A percentile compares a stretch with the other conserved stretches of the same genome.
These are phyloP conservation scores for Escallonia rubra DNA, from an alignment of 129 eudicot genomes.

Conservation along the genomic window DNA sequence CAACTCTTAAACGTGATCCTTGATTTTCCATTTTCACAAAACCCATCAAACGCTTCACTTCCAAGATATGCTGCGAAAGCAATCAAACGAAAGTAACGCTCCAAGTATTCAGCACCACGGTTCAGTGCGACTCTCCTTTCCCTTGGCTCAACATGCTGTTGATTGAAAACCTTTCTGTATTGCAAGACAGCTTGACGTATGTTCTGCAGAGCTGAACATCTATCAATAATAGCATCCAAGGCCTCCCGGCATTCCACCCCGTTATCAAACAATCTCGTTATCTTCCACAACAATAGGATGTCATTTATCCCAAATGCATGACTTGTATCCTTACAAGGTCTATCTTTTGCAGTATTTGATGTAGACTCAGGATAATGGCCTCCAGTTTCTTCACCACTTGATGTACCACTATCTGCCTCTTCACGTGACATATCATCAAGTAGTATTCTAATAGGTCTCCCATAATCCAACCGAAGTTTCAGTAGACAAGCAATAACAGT, in stretches of 20 bases:
- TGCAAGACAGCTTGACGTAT: constrained; percentile 90
- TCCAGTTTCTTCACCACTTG: constrained; percentile 73
- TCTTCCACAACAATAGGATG: constrained; percentile 87
- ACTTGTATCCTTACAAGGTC: constrained; percentile 32
- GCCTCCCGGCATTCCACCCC: constrained; percentile 96
- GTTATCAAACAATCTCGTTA: constrained; percentile 87
- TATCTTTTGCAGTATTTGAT: constrained; percentile 24
- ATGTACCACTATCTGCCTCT: constrained; percentile 38
- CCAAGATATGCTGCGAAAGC: constrained; percentile 98
- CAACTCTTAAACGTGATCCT: constrained; percentile 77
- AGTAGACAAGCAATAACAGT: constrained; percentile 93
- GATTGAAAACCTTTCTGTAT: constrained; percentile 73
- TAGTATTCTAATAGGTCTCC: constrained; percentile 66
- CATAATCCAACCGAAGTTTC: constrained; percentile 81
- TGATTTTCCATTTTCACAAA: constrained; percentile 64
- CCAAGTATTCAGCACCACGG: constrained; percentile 98
- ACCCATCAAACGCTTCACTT: constrained; percentile 96
- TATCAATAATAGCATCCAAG: constrained; percentile 81
- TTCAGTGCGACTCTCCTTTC: constrained; percentile 91
- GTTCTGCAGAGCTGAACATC: constrained; percentile 95
- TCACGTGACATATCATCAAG: constrained; percentile 40
- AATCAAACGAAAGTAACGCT: constrained; percentile 89
- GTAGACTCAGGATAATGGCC: constrained; percentile 24
- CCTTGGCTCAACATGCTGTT: constrained; percentile 82
- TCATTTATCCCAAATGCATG: constrained; percentile 86